Base-by-base conservation (phyloP, 2,329 filamentous ascomycete species). In the Delphinella strobiligena region DNA sequence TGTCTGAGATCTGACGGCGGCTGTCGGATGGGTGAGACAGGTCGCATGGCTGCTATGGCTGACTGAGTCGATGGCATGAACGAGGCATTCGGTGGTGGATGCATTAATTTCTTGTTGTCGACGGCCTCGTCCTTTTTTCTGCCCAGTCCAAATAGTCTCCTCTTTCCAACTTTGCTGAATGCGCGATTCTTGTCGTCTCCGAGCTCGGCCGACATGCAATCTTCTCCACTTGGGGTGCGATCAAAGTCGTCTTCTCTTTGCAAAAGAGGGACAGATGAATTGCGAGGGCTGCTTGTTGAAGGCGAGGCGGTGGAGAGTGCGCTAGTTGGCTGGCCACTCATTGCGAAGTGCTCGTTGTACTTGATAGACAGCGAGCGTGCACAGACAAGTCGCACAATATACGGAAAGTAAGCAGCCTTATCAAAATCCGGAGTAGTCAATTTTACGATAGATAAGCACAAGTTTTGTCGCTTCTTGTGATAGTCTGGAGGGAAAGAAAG, bases 121-220 rank as follows among this genome's bases (percentile, higher is more conserved):
- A 38, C n/a, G 11, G 19, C 24, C 11, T 36, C 31, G 12, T 47
- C 40, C 22, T 47, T 46, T 40, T 41, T 43, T 32, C 36, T 47
- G 18, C 44, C 43, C n/a, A 47, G 36, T 15, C 46, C 48, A 15
- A 49, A 44, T 5, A 51, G 15, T 39, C 42, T 46, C 34, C 49
- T 38, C 43, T 45, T 51, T 29, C 45, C 46, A 4, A 43, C 39
- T 41, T 51, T 49, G 31, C 9, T 19, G 22, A 7, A 7, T 7
- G 22, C 22, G 7, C 12, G 22, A 12, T 7, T 27, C 12, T 12
- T 27, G 22, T 27, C 22, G 22, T 27, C 12, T 27, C 22, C 22
- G 22, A 12, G 22, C 12, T 12, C 22, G 22, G 22, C 22, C 22
- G 22, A 27, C 7, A 12, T 27, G 12, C 22, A 12, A 12, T 27